A percentile compares a stretch with the other conserved stretches of the same genome.
Evolutionary conservation across 768 basidiomycete species (phyloP).

Genomic region (Tephrocybe sp.): DNA sequence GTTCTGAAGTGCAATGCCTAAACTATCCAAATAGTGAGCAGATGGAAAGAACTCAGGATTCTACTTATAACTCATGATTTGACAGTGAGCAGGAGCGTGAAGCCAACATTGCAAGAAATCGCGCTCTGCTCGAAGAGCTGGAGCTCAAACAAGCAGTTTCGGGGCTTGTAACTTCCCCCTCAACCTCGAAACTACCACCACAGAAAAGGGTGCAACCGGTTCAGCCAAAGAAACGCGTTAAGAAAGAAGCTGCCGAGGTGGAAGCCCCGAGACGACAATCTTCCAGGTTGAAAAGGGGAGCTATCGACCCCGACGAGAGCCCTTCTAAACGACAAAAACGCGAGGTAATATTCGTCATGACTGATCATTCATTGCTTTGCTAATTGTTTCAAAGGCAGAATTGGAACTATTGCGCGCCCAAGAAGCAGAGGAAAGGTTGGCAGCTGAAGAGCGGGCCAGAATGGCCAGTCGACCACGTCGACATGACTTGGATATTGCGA

Average conservation of each 20-base stretch:
- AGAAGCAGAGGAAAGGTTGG: slow-evolving; percentile 61
- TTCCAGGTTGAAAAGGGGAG: slow-evolving; percentile 50
- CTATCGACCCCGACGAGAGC: slow-evolving; percentile 59
- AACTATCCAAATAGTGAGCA: slow-evolving; percentile 51
- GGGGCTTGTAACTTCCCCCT: slow-evolving; percentile 44
- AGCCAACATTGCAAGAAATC: slow-evolving; percentile 80
- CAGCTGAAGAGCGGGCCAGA: slow-evolving; percentile 59
- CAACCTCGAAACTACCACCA: slow-evolving; percentile 29
- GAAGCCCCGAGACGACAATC: slow-evolving; percentile 65
- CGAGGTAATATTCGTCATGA: slow-evolving; percentile 39
- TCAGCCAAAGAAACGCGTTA: slow-evolving; percentile 52
- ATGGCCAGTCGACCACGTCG: slow-evolving; percentile 68
- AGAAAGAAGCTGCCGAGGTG: slow-evolving; percentile 42
- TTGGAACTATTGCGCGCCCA: slow-evolving; percentile 45
- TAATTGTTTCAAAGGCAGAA: slow-evolving; percentile 38
- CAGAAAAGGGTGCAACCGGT: slow-evolving; percentile 58
- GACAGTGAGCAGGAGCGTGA: slow-evolving; percentile 67
- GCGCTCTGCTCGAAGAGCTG: slow-evolving; percentile 67
- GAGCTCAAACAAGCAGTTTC: slow-evolving; percentile 58
- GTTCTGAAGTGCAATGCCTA: slow-evolving; percentile 30
- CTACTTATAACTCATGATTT: background rate
- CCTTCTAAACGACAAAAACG: slow-evolving; percentile 62
- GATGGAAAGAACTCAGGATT: too few species aligned
- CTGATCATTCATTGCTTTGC: background rate
- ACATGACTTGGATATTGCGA: slow-evolving; percentile 57